Base-by-base conservation (phyloP, 192 early-diverging fungal genomes). In the Diversispora eburnea region DNA sequence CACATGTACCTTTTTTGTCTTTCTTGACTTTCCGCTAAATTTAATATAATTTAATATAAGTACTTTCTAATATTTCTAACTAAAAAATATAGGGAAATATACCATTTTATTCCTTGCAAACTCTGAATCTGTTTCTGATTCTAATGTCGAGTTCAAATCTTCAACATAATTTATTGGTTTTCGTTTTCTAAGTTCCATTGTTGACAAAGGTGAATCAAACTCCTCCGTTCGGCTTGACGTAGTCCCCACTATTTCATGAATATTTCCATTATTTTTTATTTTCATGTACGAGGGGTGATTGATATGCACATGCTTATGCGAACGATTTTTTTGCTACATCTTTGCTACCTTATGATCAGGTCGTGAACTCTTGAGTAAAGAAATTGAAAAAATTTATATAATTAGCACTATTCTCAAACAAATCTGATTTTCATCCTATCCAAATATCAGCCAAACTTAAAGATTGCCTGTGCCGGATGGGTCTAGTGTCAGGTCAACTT, bases 351-450 rank as follows among this genome's bases (percentile, higher is more conserved):
- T 25, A 15, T 62, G 39, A 10, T 62, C 60, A 3, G 60, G 17
- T 62, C 25, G 13, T 25, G 15, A 25, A 25, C 33, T 22, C 39
- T 62, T 33, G 25, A 62, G 39, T 25, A 62, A 62, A 25, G 39
- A 19, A 56, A 56, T 56, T 33, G 25, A 33, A 33, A 33, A 33
- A 1, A 17, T 7, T 56, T 15, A 8, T n/a, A 25, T 62, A 62
- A 42, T 62, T 62, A 62, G 22, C 39, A 42, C 17, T 62, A 62
- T 41, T 42, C 19, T 42, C 39, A 62, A 62, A 13, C 33, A 9
- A 25, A 10, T 64, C 62, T 64, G 62, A 64, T 64, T 64, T 64
- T 64, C 42, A 62, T 62, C 39, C 60, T 12, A 62, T 62, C 60
- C 62, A 64, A 64, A 64, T 33, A 45, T 64, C 15, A 64, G 62